Conservation (phyloP, 2,329 filamentous ascomycete genomes). For the Diaporthe citri region DNA sequence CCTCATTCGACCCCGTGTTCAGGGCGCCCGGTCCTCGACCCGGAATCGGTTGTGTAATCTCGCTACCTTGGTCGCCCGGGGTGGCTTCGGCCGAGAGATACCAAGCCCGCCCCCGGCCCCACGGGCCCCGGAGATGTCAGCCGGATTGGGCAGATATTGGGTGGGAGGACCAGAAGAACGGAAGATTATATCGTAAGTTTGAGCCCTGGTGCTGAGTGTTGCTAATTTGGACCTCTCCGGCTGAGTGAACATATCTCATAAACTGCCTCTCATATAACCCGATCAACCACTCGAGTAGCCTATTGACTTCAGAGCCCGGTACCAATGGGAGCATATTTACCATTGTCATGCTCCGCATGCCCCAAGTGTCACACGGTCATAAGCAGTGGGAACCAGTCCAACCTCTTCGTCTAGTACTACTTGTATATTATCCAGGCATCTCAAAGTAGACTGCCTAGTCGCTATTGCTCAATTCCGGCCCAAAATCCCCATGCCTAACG, state of each 20-base stretch:
- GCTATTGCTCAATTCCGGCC: not conserved
- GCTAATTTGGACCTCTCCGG: not conserved
- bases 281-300: too few relatives aligned
- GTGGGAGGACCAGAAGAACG: not conserved
- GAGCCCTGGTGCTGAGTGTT: not conserved
- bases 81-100: not conserved
- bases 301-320: too few relatives aligned
- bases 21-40: not conserved
- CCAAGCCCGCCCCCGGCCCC: not conserved
- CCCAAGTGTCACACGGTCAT: not conserved
- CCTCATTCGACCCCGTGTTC: not conserved
- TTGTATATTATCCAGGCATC: slow-evolving; percentile 21
- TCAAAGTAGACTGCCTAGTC: not conserved
- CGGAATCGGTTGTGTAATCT: not conserved
- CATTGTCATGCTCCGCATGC: not conserved
- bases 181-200: not conserved
- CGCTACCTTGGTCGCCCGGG: not conserved
- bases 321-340: not conserved
- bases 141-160: not conserved
- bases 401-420: not conserved
- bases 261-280: not conserved
- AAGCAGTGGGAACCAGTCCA: not conserved
- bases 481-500: not conserved
- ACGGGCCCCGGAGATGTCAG: slow-evolving; percentile 12
- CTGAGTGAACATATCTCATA: not conserved